Base-by-base conservation (phyloP, 1,284 basidiomycete genomes). In the Mycena citricolor region DNA sequence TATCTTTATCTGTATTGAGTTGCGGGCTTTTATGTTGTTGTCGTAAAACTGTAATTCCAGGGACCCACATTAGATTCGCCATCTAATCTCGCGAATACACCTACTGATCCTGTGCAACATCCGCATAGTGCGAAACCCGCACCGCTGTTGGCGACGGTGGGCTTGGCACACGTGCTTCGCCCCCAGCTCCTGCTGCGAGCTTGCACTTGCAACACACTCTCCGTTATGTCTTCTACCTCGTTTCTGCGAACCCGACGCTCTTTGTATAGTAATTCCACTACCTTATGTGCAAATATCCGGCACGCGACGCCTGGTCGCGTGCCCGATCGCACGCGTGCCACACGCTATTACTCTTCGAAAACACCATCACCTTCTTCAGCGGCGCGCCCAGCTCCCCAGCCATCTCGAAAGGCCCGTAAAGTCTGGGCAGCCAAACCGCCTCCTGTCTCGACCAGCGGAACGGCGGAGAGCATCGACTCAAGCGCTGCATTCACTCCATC, bases 401-500 rank as follows among this genome's bases (percentile, higher is more conserved):
- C 33, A 25, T 30, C 19, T 12, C n/a, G 13, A 35, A 37, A 37
- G 5, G 19, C 25, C 19, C 44, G 39, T 32, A 22, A 39, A 11
- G 6, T 8, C 32, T 19, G 22, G 24, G 23, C 22, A 7, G 19
- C 30, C 8, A 16, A 35, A 23, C 12, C 17, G 17, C 22, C 14
- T n/a, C 31, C 40, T 23, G 24, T 31, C 10, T 16, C n/a, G 10
- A 24, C 8, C 11, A 16, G 16, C 17, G 16, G n/a, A 19, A 29
- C 5, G 25, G 25, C 4, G 10, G 22, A 17, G 30, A 47, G 21
- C 28, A 12, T 49, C 16, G 51, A 52, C 36, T 39, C 39, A 20
- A 52, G 47, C 36, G n/a, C 31, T 1, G 43, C 51, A 17, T 52
- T 52, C 32, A 4, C 14, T 13, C 51, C 46, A n/a, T 39, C 42